A percentile compares a stretch with the other conserved stretches of the same genome.
These are phyloP conservation scores for Talaromyces islandicus DNA, from an alignment of 2,329 filamentous ascomycete species.

Conservation along the genomic window DNA sequence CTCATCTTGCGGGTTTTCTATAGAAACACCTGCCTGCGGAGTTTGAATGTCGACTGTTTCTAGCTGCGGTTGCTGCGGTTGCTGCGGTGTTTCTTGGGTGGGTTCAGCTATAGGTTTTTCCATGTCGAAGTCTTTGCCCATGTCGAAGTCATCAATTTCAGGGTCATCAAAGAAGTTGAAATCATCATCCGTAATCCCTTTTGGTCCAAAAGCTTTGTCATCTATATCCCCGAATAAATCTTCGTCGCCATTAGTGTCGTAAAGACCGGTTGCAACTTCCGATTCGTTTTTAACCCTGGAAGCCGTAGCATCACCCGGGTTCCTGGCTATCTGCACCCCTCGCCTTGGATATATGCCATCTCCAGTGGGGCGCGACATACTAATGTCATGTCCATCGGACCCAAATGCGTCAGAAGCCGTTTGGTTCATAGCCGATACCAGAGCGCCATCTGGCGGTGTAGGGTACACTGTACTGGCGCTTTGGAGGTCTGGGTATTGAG, in stretches of 20 bases:
- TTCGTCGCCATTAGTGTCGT: slow-evolving; percentile 42
- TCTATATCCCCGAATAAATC: slow-evolving; percentile 56
- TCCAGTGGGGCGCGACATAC: slow-evolving; percentile 13
- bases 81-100: not conserved
- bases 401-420: slow-evolving; percentile 24
- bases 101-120: not conserved
- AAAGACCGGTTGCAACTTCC: slow-evolving; percentile 32
- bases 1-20: not conserved
- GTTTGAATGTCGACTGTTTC: slow-evolving; percentile 11
- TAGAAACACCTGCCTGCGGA: slow-evolving; percentile 6
- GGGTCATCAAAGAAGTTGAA: slow-evolving; percentile 59
- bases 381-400: slow-evolving; percentile 22
- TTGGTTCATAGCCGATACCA: slow-evolving; percentile 24
- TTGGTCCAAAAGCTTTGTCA: slow-evolving; percentile 47
- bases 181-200: slow-evolving; percentile 55
- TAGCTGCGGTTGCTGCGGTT: not conserved
- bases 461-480: slow-evolving; percentile 44
- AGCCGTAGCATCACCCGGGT: slow-evolving; percentile 11
- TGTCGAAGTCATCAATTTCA: slow-evolving; percentile 10
- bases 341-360: slow-evolving; percentile 12
- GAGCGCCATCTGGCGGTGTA: slow-evolving; percentile 47
- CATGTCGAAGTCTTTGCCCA: slow-evolving; percentile 2
- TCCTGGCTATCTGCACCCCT: slow-evolving; percentile 9
- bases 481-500: slow-evolving; percentile 36
- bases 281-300: slow-evolving; percentile 19